Conservation (phyloP, 164 flowering plant species). For the Stephania japonica region DNA sequence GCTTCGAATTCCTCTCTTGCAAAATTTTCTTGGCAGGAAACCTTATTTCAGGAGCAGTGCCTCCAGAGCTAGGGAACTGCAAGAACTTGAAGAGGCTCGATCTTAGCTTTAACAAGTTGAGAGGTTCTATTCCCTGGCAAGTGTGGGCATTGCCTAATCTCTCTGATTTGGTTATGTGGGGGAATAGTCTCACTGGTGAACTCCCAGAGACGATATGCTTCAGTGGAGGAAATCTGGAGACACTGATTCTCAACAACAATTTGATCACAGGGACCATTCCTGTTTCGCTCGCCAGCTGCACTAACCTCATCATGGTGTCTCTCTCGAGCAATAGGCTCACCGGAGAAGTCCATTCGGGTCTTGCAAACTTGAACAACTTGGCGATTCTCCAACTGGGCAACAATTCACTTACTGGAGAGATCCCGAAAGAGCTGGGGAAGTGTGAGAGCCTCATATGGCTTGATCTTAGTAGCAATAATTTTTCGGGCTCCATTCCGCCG, state of each 20-base stretch:
- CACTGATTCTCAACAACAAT: conserved; percentile 77
- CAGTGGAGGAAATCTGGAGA: conserved; percentile 57
- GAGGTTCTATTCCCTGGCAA: conserved; percentile 49
- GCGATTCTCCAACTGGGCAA: conserved; percentile 80
- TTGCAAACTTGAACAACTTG: conserved; percentile 52
- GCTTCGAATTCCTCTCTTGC: conserved; percentile 21
- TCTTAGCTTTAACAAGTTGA: conserved; percentile 66
- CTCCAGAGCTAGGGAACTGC: conserved; percentile 57
- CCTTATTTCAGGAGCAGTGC: conserved; percentile 50
- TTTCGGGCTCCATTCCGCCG: conserved; percentile 49
- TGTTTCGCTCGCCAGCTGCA: conserved; percentile 46
- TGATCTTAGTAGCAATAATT: conserved; percentile 67
- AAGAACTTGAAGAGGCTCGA: conserved; percentile 48
- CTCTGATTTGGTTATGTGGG: conserved; percentile 72
- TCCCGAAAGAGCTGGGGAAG: conserved; percentile 63
- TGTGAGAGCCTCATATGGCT: conserved; percentile 77
- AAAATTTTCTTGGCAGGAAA: conserved; percentile 50
- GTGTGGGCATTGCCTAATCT: conserved; percentile 65
- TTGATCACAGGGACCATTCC: conserved; percentile 60
- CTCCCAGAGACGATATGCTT: conserved; percentile 62
- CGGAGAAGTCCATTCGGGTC: conserved; percentile 56
- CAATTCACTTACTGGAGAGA: conserved; percentile 59
- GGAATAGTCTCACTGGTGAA: conserved; percentile 56
- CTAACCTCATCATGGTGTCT: conserved; percentile 64
- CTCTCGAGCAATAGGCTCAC: conserved; percentile 66